phyloP scores from a whole-genome alignment of 1,284 basidiomycete species.

The Tilletia setariae region DNA sequence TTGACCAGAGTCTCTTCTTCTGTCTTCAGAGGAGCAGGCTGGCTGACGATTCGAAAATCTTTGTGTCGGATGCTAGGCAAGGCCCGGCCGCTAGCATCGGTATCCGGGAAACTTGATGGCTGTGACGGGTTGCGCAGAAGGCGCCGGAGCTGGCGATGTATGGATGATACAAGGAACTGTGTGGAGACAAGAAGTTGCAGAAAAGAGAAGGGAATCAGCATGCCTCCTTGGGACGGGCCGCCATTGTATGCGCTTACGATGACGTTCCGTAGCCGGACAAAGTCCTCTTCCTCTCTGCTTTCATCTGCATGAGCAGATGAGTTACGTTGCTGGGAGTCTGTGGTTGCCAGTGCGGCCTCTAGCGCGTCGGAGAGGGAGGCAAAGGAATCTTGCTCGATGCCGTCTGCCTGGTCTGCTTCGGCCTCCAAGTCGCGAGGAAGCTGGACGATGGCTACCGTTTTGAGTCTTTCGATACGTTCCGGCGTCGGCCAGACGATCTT shows the following conservation, averaged over 20 bases:
- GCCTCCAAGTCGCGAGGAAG: conserved; percentile 9
- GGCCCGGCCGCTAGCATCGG: not conserved
- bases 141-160: not conserved
- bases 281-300: conserved; percentile 14
- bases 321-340: not conserved
- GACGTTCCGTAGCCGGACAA: conserved; percentile 12
- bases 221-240: no score
- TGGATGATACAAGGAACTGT: conserved; percentile 11
- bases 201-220: not conserved
- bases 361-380: conserved; percentile 1
- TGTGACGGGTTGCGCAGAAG: conserved; percentile 8
- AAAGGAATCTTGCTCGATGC: not conserved
- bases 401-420: conserved; percentile 2
- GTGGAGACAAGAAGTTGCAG: not conserved
- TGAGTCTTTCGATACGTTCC: conserved; percentile 9
- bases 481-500: not conserved
- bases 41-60: conserved; percentile 4
- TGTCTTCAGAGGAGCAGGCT: not conserved
- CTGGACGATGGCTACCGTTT: conserved; percentile 5
- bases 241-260: not conserved
- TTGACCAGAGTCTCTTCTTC: not conserved
- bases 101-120: not conserved
- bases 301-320: not conserved
- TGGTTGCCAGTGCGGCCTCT: not conserved
- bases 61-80: not conserved